phyloP scores from a whole-genome alignment of 495 filamentous ascomycete genomes.

The Aspergillus hancockii region DNA sequence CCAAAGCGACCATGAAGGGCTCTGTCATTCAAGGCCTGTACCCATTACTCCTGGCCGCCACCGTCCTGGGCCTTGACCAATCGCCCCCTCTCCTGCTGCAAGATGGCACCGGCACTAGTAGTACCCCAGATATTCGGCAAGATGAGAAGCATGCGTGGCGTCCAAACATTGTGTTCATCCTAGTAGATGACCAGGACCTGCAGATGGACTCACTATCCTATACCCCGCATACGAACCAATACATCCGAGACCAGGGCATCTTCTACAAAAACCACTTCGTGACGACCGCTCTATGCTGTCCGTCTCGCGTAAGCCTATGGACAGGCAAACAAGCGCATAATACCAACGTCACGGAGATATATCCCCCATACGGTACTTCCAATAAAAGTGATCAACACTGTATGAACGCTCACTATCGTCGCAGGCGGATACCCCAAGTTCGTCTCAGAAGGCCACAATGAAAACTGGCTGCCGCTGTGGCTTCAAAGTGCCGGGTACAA shows the following conservation, averaged over 20 bases:
- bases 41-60: background rate
- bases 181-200: constrained; percentile 60
- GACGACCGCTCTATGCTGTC: constrained; percentile 58
- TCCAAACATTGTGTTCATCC: constrained; percentile 57
- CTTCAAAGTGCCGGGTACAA: constrained; percentile 60
- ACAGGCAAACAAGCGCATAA: constrained; percentile 65
- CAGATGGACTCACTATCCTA: constrained; percentile 55
- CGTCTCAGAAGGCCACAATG: constrained; percentile 55
- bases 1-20: background rate
- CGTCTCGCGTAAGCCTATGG: constrained; percentile 54
- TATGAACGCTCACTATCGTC: background rate
- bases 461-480: constrained; percentile 61
- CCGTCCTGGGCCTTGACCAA: background rate
- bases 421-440: constrained; percentile 65
- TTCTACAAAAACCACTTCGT: constrained; percentile 51
- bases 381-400: background rate
- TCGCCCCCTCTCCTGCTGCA: background rate
- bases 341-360: constrained; percentile 65
- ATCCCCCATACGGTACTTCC: constrained; percentile 52
- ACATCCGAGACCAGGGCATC: constrained; percentile 48
- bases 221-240: constrained; percentile 48
- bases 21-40: background rate
- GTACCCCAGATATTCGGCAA: background rate
- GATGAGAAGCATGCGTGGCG: background rate
- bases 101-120: background rate